Evolutionary conservation across 176 grass and related monocot species (phyloP).

Genomic region (bread wheat (Triticum aestivum)): DNA sequence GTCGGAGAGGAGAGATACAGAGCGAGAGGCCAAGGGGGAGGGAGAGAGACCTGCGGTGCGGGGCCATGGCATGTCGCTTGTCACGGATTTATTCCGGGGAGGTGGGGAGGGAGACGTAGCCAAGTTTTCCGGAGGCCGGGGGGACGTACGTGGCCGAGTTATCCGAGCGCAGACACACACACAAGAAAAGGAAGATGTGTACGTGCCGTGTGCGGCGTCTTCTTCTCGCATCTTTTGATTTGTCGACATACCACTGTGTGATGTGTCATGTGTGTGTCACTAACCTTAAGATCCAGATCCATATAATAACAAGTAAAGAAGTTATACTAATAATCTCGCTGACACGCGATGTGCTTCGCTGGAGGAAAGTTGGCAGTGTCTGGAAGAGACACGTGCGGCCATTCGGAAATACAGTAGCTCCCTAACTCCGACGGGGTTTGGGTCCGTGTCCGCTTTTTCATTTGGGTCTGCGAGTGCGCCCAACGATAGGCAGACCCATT

Average conservation of each 20-base stretch:
- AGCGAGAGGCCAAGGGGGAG: neutral
- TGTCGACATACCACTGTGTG: neutral
- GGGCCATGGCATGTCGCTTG: neutral
- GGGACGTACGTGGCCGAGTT: neutral
- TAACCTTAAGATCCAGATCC: neutral
- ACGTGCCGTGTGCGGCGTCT: neutral
- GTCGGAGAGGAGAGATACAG: neutral
- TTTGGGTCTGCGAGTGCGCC: too few relatives aligned
- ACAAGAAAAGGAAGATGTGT: neutral
- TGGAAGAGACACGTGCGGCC: neutral
- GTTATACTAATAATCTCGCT: too few relatives aligned
- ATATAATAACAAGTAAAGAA: neutral
- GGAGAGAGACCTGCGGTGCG: neutral
- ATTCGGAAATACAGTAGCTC: neutral
- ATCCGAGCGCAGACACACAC: neutral
- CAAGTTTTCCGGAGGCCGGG: neutral
- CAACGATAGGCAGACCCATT: too few relatives aligned
- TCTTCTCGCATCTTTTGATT: neutral
- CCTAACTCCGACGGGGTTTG: too few relatives aligned
- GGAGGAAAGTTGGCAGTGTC: neutral
- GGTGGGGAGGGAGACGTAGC: constrained; percentile 5
- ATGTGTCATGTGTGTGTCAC: too few relatives aligned
- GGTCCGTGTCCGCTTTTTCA: too few relatives aligned
- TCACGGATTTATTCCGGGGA: neutral
- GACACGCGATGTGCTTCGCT: too few relatives aligned